phyloP scores from a whole-genome alignment of 257 asterid genomes.

The Solanum infundibuliforme region DNA sequence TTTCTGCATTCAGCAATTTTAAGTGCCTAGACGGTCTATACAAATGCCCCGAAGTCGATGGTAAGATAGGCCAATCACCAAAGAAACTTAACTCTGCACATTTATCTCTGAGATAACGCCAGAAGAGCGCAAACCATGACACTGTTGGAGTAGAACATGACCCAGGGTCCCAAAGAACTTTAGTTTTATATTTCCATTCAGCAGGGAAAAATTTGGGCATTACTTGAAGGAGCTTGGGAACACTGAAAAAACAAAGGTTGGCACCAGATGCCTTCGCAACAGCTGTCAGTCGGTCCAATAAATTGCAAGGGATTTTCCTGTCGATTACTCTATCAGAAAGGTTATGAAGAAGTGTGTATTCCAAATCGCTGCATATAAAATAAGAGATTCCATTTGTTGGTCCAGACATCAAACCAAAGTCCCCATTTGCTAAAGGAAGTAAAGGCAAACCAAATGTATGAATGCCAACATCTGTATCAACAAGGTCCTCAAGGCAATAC shows the following conservation, averaged over 20 bases:
- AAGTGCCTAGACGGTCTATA: constrained; percentile 52
- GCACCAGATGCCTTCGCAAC: constrained; percentile 76
- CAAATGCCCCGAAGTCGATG: constrained; percentile 64
- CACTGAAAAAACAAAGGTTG: constrained; percentile 50
- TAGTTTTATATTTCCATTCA: constrained; percentile 61
- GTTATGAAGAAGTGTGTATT: constrained; percentile 57
- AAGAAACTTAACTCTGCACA: constrained; percentile 57
- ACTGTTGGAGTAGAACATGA: constrained; percentile 47
- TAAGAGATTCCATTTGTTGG: constrained; percentile 42
- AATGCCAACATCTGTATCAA: constrained; percentile 67
- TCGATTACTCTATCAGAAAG: constrained; percentile 63
- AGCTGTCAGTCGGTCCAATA: constrained; percentile 50
- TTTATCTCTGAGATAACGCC: constrained; percentile 64
- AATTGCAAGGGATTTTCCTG: constrained; percentile 45
- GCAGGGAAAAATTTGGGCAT: constrained; percentile 59
- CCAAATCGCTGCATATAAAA: constrained; percentile 77
- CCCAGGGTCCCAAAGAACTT: constrained; percentile 66
- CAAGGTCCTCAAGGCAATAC: constrained; percentile 88
- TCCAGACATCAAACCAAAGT: constrained; percentile 60
- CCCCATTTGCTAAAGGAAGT: constrained; percentile 89
- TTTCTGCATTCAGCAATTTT: constrained; percentile 48
- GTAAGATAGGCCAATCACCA: constrained; percentile 94
- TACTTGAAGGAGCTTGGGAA: constrained; percentile 44
- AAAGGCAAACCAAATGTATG: constrained; percentile 50
- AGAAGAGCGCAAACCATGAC: constrained; percentile 73